Evolutionary conservation across 257 asterid species (phyloP).

Genomic region (Scutellaria minor): DNA sequence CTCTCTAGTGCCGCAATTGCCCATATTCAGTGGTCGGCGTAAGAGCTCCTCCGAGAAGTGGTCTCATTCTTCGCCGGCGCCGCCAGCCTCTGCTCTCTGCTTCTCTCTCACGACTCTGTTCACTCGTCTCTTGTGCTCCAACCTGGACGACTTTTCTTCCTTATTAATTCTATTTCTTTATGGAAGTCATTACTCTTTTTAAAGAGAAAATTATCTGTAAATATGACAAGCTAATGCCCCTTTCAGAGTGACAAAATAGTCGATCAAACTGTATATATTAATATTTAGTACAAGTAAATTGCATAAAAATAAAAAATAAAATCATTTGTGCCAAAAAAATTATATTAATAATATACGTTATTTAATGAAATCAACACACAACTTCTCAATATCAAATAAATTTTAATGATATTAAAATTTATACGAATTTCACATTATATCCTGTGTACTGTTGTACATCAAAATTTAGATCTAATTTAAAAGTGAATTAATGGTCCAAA

Average conservation of each 20-base stretch:
- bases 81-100: slow-evolving; percentile 34
- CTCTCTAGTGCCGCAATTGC: slow-evolving; percentile 98
- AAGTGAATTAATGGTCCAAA: too few relatives aligned
- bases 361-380: too few relatives aligned
- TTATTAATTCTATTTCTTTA: slow-evolving; percentile 22
- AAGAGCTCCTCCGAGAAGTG: slow-evolving; percentile 37
- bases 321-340: too few relatives aligned
- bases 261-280: too few relatives aligned
- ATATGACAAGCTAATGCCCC: neutral
- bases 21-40: slow-evolving; percentile 56
- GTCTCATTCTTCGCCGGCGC: slow-evolving; percentile 57
- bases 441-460: too few relatives aligned
- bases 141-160: slow-evolving; percentile 37
- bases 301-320: too few relatives aligned
- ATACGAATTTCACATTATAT: too few relatives aligned
- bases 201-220: slow-evolving; percentile 2
- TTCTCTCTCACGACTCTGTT: slow-evolving; percentile 36
- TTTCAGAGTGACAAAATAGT: neutral
- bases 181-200: slow-evolving; percentile 1
- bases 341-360: too few relatives aligned
- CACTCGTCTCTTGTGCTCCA: slow-evolving; percentile 41
- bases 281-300: too few relatives aligned
- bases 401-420: too few relatives aligned
- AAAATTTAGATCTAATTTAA: too few relatives aligned
- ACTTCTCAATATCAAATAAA: too few relatives aligned